Conservation (phyloP, 345 rosid genomes). For the Sonneratia alba region DNA sequence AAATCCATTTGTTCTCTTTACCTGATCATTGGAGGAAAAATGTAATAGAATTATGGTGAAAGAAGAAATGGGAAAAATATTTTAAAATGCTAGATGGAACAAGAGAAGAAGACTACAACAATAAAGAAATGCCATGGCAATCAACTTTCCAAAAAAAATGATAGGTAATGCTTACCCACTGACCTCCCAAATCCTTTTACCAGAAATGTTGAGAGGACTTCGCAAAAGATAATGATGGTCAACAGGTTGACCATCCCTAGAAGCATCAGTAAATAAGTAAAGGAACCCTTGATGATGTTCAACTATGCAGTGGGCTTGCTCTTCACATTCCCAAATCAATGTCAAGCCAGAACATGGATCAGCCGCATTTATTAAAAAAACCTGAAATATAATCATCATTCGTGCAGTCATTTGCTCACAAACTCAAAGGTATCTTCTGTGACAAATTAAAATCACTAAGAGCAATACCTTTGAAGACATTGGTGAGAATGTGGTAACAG, state of each 20-base stretch:
- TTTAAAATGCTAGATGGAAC: not conserved
- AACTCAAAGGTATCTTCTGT: not conserved
- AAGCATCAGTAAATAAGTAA: constrained; percentile 78
- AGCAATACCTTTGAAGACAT: constrained; percentile 65
- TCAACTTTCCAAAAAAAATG: not conserved
- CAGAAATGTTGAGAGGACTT: constrained; percentile 36
- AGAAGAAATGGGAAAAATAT: too few relatives aligned
- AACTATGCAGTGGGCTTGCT: constrained; percentile 66
- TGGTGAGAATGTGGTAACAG: constrained; percentile 60
- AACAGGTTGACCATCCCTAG: constrained; percentile 42
- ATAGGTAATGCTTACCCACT: constrained; percentile 17
- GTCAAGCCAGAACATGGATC: constrained; percentile 70
- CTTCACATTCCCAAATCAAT: constrained; percentile 79
- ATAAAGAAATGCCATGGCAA: not conserved
- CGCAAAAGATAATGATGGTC: constrained; percentile 77
- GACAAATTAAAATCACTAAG: constrained; percentile 1
- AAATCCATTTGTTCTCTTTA: too few relatives aligned
- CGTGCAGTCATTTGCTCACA: not conserved
- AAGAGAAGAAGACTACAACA: not conserved
- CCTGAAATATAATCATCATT: constrained; percentile 54
- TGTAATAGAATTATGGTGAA: too few relatives aligned
- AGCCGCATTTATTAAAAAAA: constrained; percentile 89
- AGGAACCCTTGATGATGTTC: constrained; percentile 89
- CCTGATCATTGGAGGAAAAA: too few relatives aligned
- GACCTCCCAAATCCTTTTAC: constrained; percentile 79